These are phyloP conservation scores for Fusarium zealandicum DNA, from an alignment of 2,329 filamentous ascomycete genomes.

Conservation along the genomic window DNA sequence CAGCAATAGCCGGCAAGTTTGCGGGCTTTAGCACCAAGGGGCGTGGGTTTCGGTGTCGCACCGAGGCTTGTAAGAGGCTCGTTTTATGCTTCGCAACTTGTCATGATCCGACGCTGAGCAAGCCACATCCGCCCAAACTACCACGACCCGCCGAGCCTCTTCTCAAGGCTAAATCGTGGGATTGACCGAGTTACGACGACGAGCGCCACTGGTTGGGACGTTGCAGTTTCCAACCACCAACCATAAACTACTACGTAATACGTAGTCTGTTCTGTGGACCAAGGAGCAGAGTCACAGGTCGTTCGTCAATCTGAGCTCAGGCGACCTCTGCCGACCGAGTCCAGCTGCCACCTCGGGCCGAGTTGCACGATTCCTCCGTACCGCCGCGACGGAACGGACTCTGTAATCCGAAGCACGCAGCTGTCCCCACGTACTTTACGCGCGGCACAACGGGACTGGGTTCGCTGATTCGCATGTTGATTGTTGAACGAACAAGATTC, in stretches of 20 bases:
- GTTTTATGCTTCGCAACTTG: background rate
- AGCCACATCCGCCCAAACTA: background rate
- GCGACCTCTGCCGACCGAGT: background rate
- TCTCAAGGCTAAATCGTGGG: background rate
- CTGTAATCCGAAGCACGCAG: background rate
- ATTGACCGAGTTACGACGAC: background rate
- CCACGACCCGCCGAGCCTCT: background rate
- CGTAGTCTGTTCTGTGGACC: no score
- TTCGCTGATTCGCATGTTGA: background rate
- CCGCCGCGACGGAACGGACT: background rate
- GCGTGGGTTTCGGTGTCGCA: conserved; percentile 16
- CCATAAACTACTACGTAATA: background rate
- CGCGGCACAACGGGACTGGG: background rate
- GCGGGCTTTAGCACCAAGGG: background rate
- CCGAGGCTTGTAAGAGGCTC: conserved; percentile 13
- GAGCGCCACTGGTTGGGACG: background rate
- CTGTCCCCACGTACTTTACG: background rate
- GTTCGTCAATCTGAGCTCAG: conserved; percentile 2
- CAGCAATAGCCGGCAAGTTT: background rate
- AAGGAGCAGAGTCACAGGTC: background rate
- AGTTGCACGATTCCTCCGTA: background rate
- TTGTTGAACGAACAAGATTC: background rate
- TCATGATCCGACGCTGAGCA: background rate
- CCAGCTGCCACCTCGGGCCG: background rate
- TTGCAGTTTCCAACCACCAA: background rate